phyloP scores from a whole-genome alignment of 805 yeast species.

The Candida wancherniae region DNA sequence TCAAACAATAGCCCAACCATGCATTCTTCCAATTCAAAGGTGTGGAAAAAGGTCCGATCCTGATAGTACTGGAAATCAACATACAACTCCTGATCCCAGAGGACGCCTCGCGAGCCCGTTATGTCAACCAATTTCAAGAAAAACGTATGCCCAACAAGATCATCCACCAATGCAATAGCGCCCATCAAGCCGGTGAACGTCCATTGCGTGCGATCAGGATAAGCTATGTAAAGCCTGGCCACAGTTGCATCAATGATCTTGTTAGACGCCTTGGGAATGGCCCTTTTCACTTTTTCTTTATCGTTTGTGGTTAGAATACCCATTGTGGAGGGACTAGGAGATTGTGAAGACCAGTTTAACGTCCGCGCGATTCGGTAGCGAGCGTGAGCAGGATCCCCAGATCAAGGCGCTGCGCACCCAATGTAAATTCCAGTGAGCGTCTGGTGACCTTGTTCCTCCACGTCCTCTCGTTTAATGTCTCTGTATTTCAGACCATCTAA shows the following conservation, averaged over 20 bases:
- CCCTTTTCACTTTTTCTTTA: conserved; percentile 85
- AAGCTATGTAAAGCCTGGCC: conserved; percentile 84
- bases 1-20: conserved; percentile 83
- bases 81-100: conserved; percentile 97
- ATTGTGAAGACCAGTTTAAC: too few species aligned
- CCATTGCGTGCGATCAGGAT: conserved; percentile 82
- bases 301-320: conserved; percentile 47
- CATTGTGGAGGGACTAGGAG: conserved; percentile 19
- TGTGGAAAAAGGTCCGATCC: conserved; percentile 91
- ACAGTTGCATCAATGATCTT: conserved; percentile 87
- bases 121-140: conserved; percentile 88
- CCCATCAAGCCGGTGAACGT: conserved; percentile 84
- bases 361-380: too few species aligned
- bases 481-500: too few species aligned
- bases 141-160: conserved; percentile 89
- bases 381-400: too few species aligned
- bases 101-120: conserved; percentile 72
- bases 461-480: too few species aligned
- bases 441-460: too few species aligned
- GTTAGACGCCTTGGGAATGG: conserved; percentile 81
- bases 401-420: too few species aligned
- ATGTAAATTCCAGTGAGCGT: too few species aligned
- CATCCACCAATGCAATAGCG: conserved; percentile 83
- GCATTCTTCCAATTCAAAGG: conserved; percentile 91
- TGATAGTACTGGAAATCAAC: conserved; percentile 86